Conservation (phyloP, 345 rosid genomes). For the Populus ilicifolia region DNA sequence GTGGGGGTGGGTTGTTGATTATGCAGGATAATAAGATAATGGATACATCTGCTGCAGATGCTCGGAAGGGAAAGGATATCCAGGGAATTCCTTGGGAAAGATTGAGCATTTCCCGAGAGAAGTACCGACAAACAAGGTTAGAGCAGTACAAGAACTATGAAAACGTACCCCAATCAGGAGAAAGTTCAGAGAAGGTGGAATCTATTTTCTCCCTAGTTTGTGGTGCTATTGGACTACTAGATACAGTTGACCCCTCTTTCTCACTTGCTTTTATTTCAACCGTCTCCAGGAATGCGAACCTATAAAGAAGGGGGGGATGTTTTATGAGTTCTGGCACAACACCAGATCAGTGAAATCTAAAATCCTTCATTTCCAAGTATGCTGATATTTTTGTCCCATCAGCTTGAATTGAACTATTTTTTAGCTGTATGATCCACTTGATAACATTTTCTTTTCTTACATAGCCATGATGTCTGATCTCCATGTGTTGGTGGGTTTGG, state of each 20-base stretch:
- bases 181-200: slow-evolving; percentile 45
- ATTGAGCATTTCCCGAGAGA: slow-evolving; percentile 44
- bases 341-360: slow-evolving; percentile 62
- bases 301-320: slow-evolving; percentile 38
- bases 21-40: slow-evolving; percentile 39
- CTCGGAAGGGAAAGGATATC: slow-evolving; percentile 53
- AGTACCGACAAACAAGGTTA: slow-evolving; percentile 53
- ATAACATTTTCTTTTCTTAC: too few relatives aligned
- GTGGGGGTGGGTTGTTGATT: slow-evolving; percentile 1
- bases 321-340: slow-evolving; percentile 50
- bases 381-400: not conserved
- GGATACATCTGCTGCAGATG: slow-evolving; percentile 53
- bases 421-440: too few relatives aligned
- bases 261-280: not conserved
- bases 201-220: not conserved
- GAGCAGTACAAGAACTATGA: slow-evolving; percentile 60
- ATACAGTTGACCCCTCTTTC: not conserved
- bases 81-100: slow-evolving; percentile 62
- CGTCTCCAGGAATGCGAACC: slow-evolving; percentile 37
- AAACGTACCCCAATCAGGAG: slow-evolving; percentile 50
- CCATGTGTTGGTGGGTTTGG: not conserved
- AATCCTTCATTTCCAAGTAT: slow-evolving; percentile 59
- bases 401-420: not conserved
- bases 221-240: not conserved
- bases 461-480: too few relatives aligned